Percentiles rank a stretch among this genome's conserved stretches.
Conservation (phyloP, 2,329 filamentous ascomycete species). For the Neonectria faginata region DNA sequence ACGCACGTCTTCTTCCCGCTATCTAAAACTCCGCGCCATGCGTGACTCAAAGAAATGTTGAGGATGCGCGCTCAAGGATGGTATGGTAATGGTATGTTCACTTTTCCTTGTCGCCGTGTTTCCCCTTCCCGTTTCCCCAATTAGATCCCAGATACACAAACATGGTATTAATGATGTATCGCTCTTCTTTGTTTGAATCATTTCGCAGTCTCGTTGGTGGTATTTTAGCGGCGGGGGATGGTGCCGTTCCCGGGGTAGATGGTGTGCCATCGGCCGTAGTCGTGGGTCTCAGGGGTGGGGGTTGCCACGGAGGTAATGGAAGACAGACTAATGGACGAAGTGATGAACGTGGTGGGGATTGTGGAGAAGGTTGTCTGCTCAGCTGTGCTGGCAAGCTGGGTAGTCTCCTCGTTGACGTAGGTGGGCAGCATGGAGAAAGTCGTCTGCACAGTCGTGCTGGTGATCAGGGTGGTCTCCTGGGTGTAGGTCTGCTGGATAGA, state of each 20-base stretch:
- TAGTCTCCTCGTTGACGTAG: constrained; percentile 3
- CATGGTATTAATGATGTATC: constrained; percentile 7
- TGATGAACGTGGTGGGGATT: constrained; percentile 27
- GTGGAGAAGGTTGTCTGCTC: constrained; percentile 34
- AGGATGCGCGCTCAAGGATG: constrained; percentile 16
- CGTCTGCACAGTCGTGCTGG: background rate
- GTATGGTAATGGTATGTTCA: constrained; percentile 25
- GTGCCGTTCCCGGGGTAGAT: constrained; percentile 60
- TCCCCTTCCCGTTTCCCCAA: constrained; percentile 8
- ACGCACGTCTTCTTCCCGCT: constrained; percentile 41
- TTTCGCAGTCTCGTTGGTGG: constrained; percentile 4
- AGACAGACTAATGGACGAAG: constrained; percentile 11
- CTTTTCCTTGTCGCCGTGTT: constrained; percentile 28
- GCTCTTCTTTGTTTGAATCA: constrained; percentile 22
- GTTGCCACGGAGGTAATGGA: constrained; percentile 23
- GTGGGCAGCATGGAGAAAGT: background rate
- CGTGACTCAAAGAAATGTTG: constrained; percentile 23
- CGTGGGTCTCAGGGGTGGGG: constrained; percentile 48
- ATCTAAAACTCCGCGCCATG: constrained; percentile 31
- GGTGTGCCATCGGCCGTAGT: constrained; percentile 61
- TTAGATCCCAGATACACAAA: constrained; percentile 14
- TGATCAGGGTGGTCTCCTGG: background rate
- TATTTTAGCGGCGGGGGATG: constrained; percentile 23
- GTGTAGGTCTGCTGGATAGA: background rate
- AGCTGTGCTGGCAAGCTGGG: constrained; percentile 7